Evolutionary conservation across 148 eudicot species (phyloP).

Genomic region (Vaccinium darrowii): DNA sequence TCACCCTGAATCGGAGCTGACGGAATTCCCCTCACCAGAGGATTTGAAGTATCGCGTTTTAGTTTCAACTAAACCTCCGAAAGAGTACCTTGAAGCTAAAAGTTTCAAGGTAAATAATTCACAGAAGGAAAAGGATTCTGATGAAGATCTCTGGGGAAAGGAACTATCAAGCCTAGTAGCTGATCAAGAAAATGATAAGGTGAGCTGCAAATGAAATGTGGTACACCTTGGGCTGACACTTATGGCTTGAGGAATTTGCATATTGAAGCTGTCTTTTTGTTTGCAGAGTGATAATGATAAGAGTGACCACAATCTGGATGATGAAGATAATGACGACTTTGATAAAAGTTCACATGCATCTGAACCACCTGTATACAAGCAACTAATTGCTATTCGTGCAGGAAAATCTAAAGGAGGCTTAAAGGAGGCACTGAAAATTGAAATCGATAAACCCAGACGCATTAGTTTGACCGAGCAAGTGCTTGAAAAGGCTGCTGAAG

Average conservation of each 20-base stretch:
- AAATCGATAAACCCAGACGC: slow-evolving; percentile 60
- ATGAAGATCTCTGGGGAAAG: slow-evolving; percentile 47
- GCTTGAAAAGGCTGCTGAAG: slow-evolving; percentile 66
- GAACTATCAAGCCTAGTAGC: slow-evolving; percentile 37
- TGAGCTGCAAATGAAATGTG: slow-evolving; percentile 14
- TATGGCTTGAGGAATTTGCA: background rate
- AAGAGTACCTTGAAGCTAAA: slow-evolving; percentile 69
- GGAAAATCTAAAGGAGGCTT: slow-evolving; percentile 67
- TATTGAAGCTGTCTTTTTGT: slow-evolving; percentile 1
- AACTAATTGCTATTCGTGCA: slow-evolving; percentile 67
- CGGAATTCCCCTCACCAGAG: slow-evolving; percentile 80
- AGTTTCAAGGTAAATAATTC: slow-evolving; percentile 24
- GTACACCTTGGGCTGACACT: background rate
- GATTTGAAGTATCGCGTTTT: slow-evolving; percentile 56
- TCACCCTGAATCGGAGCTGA: slow-evolving; percentile 47
- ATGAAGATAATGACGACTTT: slow-evolving; percentile 36
- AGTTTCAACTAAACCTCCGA: slow-evolving; percentile 88
- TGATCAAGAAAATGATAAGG: slow-evolving; percentile 34
- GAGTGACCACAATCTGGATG: slow-evolving; percentile 27
- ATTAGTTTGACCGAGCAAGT: slow-evolving; percentile 88
- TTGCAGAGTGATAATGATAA: slow-evolving; percentile 39
- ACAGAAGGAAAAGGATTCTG: slow-evolving; percentile 38
- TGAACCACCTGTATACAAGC: slow-evolving; percentile 55
- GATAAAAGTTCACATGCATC: slow-evolving; percentile 17
- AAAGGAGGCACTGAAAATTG: slow-evolving; percentile 67